A percentile compares a stretch with the other conserved stretches of the same genome.
Evolutionary conservation across 139 green algal genomes (phyloP).

Genomic region (Tetratostichococcus sp.): DNA sequence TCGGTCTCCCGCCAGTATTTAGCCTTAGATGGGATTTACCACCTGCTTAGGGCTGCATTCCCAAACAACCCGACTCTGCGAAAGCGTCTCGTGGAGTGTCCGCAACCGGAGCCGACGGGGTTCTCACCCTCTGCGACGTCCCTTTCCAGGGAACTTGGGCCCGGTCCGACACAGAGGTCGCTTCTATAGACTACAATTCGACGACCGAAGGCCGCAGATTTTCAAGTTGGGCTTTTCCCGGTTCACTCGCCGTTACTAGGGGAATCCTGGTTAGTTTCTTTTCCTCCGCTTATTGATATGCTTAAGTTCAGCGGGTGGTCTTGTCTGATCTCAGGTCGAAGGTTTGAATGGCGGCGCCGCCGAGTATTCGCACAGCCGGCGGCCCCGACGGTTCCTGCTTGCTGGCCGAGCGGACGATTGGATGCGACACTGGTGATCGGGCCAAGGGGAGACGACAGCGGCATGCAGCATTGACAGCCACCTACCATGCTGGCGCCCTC

Average conservation of each 20-base stretch:
- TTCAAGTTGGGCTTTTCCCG: conserved; percentile 81
- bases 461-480: conserved; percentile 11
- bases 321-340: conserved; percentile 87
- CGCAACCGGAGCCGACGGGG: conserved; percentile 62
- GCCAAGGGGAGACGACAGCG: conserved; percentile 4
- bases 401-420: background rate
- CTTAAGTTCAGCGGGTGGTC: conserved; percentile 90
- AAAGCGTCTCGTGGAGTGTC: conserved; percentile 67
- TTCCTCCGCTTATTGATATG: conserved; percentile 95
- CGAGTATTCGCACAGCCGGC: conserved; percentile 11
- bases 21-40: conserved; percentile 94
- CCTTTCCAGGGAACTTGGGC: conserved; percentile 75
- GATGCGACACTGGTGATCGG: conserved; percentile 5
- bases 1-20: conserved; percentile 90
- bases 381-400: background rate
- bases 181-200: conserved; percentile 91
- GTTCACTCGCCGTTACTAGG: conserved; percentile 90
- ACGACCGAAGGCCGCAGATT: conserved; percentile 65
- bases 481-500: conserved; percentile 35
- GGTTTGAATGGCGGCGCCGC: conserved; percentile 9
- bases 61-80: conserved; percentile 86
- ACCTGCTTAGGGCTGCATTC: conserved; percentile 88
- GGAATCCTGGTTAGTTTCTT: conserved; percentile 94
- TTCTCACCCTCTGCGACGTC: conserved; percentile 83
- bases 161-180: conserved; percentile 49